Percentiles rank a stretch among this genome's conserved stretches.
These are phyloP conservation scores for Fusarium fracticaudum DNA, from an alignment of 2,329 filamentous ascomycete genomes.

Conservation along the genomic window DNA sequence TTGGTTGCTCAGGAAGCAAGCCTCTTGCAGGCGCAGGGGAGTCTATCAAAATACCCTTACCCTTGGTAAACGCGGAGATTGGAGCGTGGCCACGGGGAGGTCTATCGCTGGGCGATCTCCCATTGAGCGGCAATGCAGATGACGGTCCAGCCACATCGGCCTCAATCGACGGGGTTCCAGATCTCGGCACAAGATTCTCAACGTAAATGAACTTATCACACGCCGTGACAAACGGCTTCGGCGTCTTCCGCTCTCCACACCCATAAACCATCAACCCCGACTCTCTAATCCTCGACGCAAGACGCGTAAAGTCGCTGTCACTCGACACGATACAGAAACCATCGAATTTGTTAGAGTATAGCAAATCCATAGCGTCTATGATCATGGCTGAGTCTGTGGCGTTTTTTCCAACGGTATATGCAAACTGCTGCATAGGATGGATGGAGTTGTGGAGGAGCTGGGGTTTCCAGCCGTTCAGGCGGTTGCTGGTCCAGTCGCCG, in stretches of 20 bases:
- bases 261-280: slow-evolving; percentile 41
- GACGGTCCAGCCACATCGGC: neutral
- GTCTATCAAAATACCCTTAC: accelerated
- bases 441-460: slow-evolving; percentile 46
- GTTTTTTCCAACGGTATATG: slow-evolving; percentile 50
- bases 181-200: slow-evolving; percentile 28
- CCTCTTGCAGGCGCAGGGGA: neutral
- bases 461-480: slow-evolving; percentile 45
- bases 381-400: slow-evolving; percentile 49
- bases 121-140: neutral
- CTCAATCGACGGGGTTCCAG: neutral
- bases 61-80: accelerated
- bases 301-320: slow-evolving; percentile 50
- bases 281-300: slow-evolving; percentile 47
- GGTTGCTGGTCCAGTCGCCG: slow-evolving; percentile 47
- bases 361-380: slow-evolving; percentile 51
- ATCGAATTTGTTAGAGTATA: slow-evolving; percentile 46
- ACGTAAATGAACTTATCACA: slow-evolving; percentile 49
- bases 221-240: slow-evolving; percentile 45
- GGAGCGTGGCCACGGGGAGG: neutral
- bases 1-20: accelerated
- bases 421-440: slow-evolving; percentile 50
- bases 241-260: slow-evolving; percentile 47
- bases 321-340: slow-evolving; percentile 49
- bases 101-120: accelerated